Evolutionary conservation across 2,329 filamentous ascomycete genomes (phyloP), one percentile per base, ranked within the genome.

Genomic region (Fusarium transvaalense): DNA sequence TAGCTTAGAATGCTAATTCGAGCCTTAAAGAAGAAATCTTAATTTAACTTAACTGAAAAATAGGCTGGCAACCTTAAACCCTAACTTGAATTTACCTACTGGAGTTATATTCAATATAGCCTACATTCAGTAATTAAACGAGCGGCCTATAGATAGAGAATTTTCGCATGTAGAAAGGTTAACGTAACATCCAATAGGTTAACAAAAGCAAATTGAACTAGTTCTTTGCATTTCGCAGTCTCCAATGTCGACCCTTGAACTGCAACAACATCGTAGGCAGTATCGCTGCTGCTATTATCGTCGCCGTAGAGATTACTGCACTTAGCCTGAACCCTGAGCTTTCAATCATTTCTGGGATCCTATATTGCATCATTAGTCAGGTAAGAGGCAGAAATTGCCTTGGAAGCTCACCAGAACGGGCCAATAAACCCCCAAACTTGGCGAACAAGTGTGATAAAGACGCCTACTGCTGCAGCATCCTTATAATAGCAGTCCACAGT

Each of bases 391-490:
- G 9, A 12, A 37, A n/a, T 37, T 19, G 9, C 17, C 6, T 19
- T 12, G 10, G n/a, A 12, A 38, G 10, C 37, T 21, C 15, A 71
- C 71, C 71, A 73, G 34, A 73, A 74, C 5, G 71, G 71, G 9
- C 82, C 80, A 54, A 85, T 81, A 69, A 86, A 86, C 1, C 83
- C 84, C 82, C 82, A 86, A 1, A 82, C 83, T 42, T 86, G 83
- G 10, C 87, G 79, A 3, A 88, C 81, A 55, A 89, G 80, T 5
- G 82, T 88, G 65, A 89, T 82, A 64, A 88, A 89, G 0, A 88
- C 86, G 4, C 86, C 87, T 19, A 89, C 81, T 54, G 83, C 82
- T 1, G 83, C 83, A 0, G 85, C 37, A 80, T 39, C 86, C 81
- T 29, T 85, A 79, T 78, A 81, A 63, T 87, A 83, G 69, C 85